Base-by-base conservation (phyloP, 2,329 filamentous ascomycete species). In the Mycogone perniciosa region DNA sequence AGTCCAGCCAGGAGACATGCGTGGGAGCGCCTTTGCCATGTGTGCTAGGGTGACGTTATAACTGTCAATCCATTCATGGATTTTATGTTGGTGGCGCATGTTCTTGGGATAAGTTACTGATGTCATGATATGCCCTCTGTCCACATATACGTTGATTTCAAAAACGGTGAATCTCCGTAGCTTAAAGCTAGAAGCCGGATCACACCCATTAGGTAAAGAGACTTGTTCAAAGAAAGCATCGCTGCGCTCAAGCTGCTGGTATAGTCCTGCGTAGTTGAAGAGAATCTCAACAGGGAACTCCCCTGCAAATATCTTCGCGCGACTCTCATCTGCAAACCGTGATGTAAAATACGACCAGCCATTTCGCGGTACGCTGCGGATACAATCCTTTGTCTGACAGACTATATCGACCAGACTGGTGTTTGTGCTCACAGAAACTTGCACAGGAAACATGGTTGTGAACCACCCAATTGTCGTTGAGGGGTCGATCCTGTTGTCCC, bases 391-490 rank as follows among this genome's bases (percentile, higher is more conserved):
- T 7, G 54, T 54, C 10, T 42, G 47, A 3, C 54, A 50, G 20
- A 62, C 48, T 4, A 53, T 37, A 6, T 58, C 49, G 4, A 50
- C 4, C 1, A 56, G 13, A 33, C 39, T n/a, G n/a, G n/a, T n/a
- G n/a, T n/a, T n/a, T n/a, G n/a, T n/a, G n/a, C n/a, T n/a, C n/a
- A n/a, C n/a, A n/a, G n/a, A n/a, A n/a, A n/a, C n/a, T n/a, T n/a
- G n/a, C 35, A 64, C 52, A 0, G 66, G 66, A 30, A 47, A 60
- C 20, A 69, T 54, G 1, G 63, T 64, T 1, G 67, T 66, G 51
- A 69, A 69, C 66, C 67, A 69, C 2, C 67, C 68, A 1, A 70
- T 62, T 0, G 64, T 68, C n/a, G n/a, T n/a, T n/a, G n/a, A n/a
- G n/a, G n/a, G n/a, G n/a, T n/a, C n/a, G n/a, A 68, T 52, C 5